Evolutionary conservation across 768 basidiomycete genomes (phyloP).

Genomic region (Tephrocybe sp.): DNA sequence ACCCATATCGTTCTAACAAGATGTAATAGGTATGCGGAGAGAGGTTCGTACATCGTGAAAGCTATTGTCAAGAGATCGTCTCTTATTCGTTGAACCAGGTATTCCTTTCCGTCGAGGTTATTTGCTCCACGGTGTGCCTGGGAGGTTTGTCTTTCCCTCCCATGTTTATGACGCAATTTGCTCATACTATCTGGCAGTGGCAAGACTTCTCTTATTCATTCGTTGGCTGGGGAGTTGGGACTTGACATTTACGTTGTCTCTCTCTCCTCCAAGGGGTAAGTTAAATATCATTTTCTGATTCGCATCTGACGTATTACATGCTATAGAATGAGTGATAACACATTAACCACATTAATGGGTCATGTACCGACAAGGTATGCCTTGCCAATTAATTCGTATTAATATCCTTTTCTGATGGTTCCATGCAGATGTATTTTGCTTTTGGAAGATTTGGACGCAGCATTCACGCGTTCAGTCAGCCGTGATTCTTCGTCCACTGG

Average conservation of each 20-base stretch:
- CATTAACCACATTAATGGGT: conserved; percentile 81
- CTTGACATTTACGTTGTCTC: conserved; percentile 92
- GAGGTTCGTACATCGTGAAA: conserved; percentile 50
- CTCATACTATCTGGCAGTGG: conserved; percentile 44
- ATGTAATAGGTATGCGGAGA: conserved; percentile 75
- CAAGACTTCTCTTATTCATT: conserved; percentile 85
- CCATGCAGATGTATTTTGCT: conserved; percentile 80
- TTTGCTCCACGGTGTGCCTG: conserved; percentile 80
- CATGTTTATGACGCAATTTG: conserved; percentile 15
- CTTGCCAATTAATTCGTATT: neutral
- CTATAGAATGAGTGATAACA: conserved; percentile 90
- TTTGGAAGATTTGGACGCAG: conserved; percentile 91
- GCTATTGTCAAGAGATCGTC: conserved; percentile 12
- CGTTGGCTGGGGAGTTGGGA: conserved; percentile 78
- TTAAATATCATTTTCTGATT: neutral
- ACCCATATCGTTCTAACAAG: conserved; percentile 16
- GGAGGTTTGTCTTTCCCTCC: conserved; percentile 50
- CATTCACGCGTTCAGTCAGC: conserved; percentile 83
- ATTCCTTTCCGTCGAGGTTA: conserved; percentile 89
- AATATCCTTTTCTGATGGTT: conserved; percentile 14
- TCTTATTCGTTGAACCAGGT: conserved; percentile 38
- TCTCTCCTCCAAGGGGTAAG: conserved; percentile 82
- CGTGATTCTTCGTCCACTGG: conserved; percentile 82
- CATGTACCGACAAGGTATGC: conserved; percentile 77
- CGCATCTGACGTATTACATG: conserved; percentile 16